Conservation (phyloP, 345 rosid genomes). For the Eucalyptus erythrocorys region DNA sequence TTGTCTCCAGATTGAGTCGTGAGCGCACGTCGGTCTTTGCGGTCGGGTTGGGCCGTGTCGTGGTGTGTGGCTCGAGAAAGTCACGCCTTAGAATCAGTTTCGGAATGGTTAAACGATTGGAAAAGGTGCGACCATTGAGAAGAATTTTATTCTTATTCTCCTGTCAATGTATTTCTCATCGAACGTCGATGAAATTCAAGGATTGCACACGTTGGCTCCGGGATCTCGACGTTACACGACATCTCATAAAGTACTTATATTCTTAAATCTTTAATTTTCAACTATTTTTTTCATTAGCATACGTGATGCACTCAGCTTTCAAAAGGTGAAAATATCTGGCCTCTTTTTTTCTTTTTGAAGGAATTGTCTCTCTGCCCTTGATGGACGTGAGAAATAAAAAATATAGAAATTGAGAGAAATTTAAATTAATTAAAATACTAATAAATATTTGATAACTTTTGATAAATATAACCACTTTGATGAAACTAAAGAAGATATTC, state of each 20-base stretch:
- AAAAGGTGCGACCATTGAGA: rapidly evolving
- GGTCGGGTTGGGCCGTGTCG: neutral
- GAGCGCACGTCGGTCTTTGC: neutral
- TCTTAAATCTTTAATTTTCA: neutral
- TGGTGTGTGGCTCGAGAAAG: rapidly evolving
- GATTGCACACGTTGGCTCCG: rapidly evolving
- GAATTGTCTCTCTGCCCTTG: neutral
- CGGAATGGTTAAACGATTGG: rapidly evolving
- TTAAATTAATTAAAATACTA: neutral
- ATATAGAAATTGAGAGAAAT: neutral
- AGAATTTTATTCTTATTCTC: neutral
- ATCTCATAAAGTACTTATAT: neutral
- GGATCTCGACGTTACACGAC: neutral
- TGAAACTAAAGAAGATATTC: neutral
- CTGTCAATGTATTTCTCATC: rapidly evolving
- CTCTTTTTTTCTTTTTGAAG: neutral
- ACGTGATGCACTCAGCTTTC: rapidly evolving
- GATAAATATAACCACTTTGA: neutral
- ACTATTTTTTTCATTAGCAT: neutral
- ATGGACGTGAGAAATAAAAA: neutral
- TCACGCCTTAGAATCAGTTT: rapidly evolving
- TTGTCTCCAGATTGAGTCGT: neutral
- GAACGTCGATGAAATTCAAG: neutral
- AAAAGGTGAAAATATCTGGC: neutral
- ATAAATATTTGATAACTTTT: neutral